Evolutionary conservation across 225 moss, liverwort and hornwort species (phyloP).

Genomic region (Physcomitrellopsis africana): DNA sequence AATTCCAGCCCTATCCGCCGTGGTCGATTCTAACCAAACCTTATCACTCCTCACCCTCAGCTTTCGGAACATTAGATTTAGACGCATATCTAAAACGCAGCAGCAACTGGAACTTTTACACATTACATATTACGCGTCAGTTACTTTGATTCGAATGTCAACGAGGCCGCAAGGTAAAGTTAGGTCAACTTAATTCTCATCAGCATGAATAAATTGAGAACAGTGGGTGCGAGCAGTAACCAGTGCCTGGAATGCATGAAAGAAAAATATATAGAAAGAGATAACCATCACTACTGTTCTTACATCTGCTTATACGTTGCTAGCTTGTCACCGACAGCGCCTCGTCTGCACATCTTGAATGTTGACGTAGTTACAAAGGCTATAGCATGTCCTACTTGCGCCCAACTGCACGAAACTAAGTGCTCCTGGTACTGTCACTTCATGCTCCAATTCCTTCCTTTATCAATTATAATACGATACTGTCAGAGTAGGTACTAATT

Average conservation of each 20-base stretch:
- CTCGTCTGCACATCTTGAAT: background rate
- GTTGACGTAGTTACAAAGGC: background rate
- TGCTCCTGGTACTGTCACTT: background rate
- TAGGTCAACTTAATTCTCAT: background rate
- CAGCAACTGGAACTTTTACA: background rate
- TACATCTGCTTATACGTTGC: slow-evolving; percentile 7
- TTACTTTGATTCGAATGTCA: background rate
- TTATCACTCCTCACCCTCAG: background rate
- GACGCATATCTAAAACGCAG: background rate
- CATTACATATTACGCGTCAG: background rate
- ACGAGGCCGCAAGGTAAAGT: background rate
- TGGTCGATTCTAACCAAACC: no score
- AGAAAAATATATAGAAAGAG: background rate
- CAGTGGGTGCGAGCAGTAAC: background rate
- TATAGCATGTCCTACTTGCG: background rate
- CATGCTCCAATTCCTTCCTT: background rate
- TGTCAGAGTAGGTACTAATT: no score
- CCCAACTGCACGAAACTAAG: slow-evolving; percentile 8
- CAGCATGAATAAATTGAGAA: background rate
- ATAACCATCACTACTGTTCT: slow-evolving; percentile 5
- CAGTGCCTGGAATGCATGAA: background rate
- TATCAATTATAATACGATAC: background rate
- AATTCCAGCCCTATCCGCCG: background rate
- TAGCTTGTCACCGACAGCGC: background rate
- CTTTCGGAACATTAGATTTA: background rate